Conservation (phyloP, 2,329 filamentous ascomycete genomes). For the Ceratocystis alfenasii region DNA sequence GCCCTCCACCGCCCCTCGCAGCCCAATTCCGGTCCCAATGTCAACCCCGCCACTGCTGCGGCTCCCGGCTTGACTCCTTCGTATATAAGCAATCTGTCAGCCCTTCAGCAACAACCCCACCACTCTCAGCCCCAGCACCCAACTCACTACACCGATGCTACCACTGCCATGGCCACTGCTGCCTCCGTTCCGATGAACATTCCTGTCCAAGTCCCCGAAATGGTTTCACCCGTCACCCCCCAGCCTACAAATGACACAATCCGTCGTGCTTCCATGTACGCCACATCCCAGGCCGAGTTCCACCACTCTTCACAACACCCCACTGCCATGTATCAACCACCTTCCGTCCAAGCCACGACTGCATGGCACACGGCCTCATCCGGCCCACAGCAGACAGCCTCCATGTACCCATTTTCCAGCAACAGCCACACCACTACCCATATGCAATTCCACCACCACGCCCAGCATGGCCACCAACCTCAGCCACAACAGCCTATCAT, state of each 20-base stretch:
- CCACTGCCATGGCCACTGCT: conserved; percentile 3
- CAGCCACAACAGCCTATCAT: neutral
- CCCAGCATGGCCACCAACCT: neutral
- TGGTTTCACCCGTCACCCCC: conserved; percentile 3
- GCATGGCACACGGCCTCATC: neutral
- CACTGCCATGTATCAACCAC: neutral
- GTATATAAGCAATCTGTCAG: conserved; percentile 28
- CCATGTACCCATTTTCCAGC: neutral
- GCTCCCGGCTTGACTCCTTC: conserved; percentile 28
- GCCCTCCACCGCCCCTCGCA: conserved; percentile 16
- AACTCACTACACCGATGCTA: neutral
- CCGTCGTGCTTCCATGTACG: conserved; percentile 8
- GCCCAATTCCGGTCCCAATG: neutral
- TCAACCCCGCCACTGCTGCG: conserved; percentile 23
- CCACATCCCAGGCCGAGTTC: neutral
- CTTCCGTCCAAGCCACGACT: neutral
- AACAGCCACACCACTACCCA: neutral
- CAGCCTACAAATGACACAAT: neutral
- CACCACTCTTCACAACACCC: neutral
- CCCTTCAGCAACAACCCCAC: neutral
- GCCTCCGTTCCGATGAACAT: neutral
- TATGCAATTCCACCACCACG: neutral
- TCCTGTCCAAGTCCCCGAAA: conserved; percentile 6
- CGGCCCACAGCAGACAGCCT: neutral
- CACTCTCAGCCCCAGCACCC: neutral